These are phyloP conservation scores for Calonectria hongkongensis DNA, from an alignment of 2,329 filamentous ascomycete genomes.

Conservation along the genomic window DNA sequence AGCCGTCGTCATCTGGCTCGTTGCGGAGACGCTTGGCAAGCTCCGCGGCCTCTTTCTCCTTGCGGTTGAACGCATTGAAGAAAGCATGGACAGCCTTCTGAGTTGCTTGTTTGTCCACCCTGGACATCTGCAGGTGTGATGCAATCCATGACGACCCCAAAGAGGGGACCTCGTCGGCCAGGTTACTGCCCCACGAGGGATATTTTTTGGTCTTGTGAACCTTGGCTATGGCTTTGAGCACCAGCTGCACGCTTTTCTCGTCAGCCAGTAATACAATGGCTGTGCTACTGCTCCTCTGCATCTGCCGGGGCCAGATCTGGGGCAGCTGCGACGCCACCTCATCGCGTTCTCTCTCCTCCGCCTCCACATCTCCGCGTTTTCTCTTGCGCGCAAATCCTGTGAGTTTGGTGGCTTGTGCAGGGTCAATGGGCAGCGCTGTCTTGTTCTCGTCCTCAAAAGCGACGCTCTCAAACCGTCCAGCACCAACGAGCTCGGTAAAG, in stretches of 20 bases:
- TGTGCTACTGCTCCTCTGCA: constrained; percentile 84
- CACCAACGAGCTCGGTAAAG: constrained; percentile 83
- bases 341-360: constrained; percentile 71
- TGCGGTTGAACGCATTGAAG: constrained; percentile 87
- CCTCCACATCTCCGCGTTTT: constrained; percentile 70
- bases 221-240: constrained; percentile 84
- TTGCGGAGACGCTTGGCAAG: constrained; percentile 80
- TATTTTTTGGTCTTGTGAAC: constrained; percentile 75
- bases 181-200: constrained; percentile 81
- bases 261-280: constrained; percentile 92
- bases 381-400: constrained; percentile 63
- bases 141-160: constrained; percentile 77
- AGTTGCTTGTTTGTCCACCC: constrained; percentile 80
- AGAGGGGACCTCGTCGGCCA: constrained; percentile 72
- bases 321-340: constrained; percentile 80
- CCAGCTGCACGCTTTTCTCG: constrained; percentile 83
- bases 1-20: constrained; percentile 95
- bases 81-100: constrained; percentile 87
- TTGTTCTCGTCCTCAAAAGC: constrained; percentile 81
- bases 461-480: constrained; percentile 85
- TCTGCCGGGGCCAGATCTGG: constrained; percentile 80
- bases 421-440: constrained; percentile 64
- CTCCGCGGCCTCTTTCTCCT: constrained; percentile 78
- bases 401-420: constrained; percentile 67
- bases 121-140: constrained; percentile 81